Base-by-base conservation (phyloP, 2,329 filamentous ascomycete genomes). In the Orbilia javanica region DNA sequence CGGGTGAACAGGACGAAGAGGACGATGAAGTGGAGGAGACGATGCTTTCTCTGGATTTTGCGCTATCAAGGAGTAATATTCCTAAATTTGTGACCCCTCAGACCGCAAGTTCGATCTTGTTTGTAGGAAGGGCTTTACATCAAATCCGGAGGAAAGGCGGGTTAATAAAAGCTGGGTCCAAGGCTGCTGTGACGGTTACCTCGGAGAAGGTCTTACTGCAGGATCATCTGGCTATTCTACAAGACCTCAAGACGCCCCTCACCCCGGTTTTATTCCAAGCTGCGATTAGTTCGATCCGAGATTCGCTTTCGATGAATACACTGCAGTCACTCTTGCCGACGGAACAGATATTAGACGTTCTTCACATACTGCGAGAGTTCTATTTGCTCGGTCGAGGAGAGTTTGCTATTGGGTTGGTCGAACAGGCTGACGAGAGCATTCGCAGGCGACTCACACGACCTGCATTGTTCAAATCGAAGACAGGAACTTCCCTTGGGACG, bases 351-450 rank as follows among this genome's bases (percentile, higher is more conserved):
- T 86, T 93, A 4, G 91, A 96, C 80, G 89, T 92, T 62, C 86
- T 98, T 13, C 89, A 90, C 29, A 86, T 97, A 7, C 87, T 97
- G 0, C 89, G 94, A 57, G 91, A 96, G 71, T 97, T 97, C 84
- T 93, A 97, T 80, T 87, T 99, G 1, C 87, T 99, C 0, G 91
- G 92, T 0, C 89, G 93, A 36, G 95, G 95, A 65, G 96, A 98
- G 83, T 99, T 99, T 83, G 93, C 94, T 20, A 90, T 96, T 84
- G 91, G 92, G 0, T 85, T 99, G 27, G 93, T 96, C 0, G 89
- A 91, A 39, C 93, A 97, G 84, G 93, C 95, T 0, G 93, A 97
- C 80, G 89, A 91, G 68, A 91, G 90, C 80, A 88, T 96, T 25
- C 88, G 89, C n/a, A 90, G 89, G 80, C 90, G 93, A 62, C 93